Percentiles rank a stretch among this genome's conserved stretches.
phyloP scores from a whole-genome alignment of 2,329 filamentous ascomycete species.

The Arthrobotrys pseudoclavata region DNA sequence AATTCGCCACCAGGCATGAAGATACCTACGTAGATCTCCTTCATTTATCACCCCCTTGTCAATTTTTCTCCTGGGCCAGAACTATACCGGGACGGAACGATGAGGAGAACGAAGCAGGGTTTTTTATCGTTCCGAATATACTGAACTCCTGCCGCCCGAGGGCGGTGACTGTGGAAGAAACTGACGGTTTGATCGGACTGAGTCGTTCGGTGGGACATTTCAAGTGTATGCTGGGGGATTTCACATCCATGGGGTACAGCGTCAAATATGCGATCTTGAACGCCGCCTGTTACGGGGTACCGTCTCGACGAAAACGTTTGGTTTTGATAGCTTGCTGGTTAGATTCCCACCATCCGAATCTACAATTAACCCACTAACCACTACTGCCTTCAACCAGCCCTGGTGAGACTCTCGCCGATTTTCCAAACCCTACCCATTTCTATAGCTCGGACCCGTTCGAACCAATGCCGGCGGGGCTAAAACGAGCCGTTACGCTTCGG shows the following conservation, averaged over 20 bases:
- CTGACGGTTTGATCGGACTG: constrained; percentile 72
- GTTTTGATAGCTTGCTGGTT: constrained; percentile 72
- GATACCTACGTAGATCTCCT: constrained; percentile 73
- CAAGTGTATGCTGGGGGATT: constrained; percentile 73
- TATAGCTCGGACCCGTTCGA: constrained; percentile 64
- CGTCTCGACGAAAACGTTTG: constrained; percentile 69
- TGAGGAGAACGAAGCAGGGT: constrained; percentile 75
- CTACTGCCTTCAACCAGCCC: constrained; percentile 69
- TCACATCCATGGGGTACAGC: constrained; percentile 77
- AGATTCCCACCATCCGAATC: constrained; percentile 50
- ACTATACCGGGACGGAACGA: constrained; percentile 74
- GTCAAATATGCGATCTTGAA: constrained; percentile 76
- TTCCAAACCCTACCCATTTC: constrained; percentile 75
- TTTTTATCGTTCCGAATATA: constrained; percentile 70
- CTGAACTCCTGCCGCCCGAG: constrained; percentile 75
- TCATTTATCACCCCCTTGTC: constrained; percentile 83
- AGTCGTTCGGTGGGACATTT: constrained; percentile 69
- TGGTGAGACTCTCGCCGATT: constrained; percentile 77
- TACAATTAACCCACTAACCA: background rate
- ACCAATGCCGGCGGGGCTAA: constrained; percentile 63
- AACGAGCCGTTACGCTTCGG: constrained; percentile 67
- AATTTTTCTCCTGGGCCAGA: constrained; percentile 80
- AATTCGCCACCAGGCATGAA: constrained; percentile 68
- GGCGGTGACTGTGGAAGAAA: constrained; percentile 83
- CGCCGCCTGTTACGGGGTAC: constrained; percentile 69